Percentiles rank a stretch among this genome's conserved stretches.
phyloP scores from a whole-genome alignment of 306 rosid species.

The Prunus fruticosa region DNA sequence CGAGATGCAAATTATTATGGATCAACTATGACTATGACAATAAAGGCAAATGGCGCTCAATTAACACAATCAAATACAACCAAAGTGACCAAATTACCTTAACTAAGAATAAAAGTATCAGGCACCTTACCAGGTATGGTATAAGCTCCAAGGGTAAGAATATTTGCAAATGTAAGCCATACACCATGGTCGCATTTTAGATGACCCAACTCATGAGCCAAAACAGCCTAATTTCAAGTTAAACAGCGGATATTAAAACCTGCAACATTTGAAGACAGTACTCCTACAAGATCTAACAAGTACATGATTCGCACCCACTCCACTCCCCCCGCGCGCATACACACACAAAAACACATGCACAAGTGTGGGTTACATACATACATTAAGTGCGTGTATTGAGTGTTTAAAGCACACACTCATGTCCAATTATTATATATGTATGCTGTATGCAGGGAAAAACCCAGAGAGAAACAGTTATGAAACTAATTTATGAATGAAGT shows the following conservation, averaged over 20 bases:
- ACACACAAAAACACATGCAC: no score
- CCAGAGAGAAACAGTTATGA: not conserved
- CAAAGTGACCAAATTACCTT: not conserved
- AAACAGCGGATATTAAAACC: slow-evolving; percentile 29
- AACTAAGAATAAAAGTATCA: not conserved
- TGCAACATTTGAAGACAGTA: slow-evolving; percentile 8
- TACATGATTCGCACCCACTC: no score
- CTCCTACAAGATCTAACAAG: not conserved
- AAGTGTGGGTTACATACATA: not conserved
- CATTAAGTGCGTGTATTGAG: not conserved
- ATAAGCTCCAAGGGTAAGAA: slow-evolving; percentile 93
- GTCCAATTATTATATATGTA: no score
- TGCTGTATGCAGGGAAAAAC: not conserved
- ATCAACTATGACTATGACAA: not conserved
- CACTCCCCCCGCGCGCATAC: no score
- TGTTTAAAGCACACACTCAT: not conserved
- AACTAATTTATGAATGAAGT: not conserved
- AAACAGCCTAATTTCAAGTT: slow-evolving; percentile 66
- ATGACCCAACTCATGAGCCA: slow-evolving; percentile 99
- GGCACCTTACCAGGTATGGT: slow-evolving; percentile 69
- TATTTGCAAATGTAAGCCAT: slow-evolving; percentile 96
- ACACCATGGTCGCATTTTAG: slow-evolving; percentile 97
- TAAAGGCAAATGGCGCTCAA: not conserved
- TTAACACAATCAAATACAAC: not conserved
- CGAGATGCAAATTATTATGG: not conserved